Evolutionary conservation across 2,329 filamentous ascomycete genomes (phyloP), one percentile per base, ranked within the genome.

Genomic region (Claviceps lovelessii): DNA sequence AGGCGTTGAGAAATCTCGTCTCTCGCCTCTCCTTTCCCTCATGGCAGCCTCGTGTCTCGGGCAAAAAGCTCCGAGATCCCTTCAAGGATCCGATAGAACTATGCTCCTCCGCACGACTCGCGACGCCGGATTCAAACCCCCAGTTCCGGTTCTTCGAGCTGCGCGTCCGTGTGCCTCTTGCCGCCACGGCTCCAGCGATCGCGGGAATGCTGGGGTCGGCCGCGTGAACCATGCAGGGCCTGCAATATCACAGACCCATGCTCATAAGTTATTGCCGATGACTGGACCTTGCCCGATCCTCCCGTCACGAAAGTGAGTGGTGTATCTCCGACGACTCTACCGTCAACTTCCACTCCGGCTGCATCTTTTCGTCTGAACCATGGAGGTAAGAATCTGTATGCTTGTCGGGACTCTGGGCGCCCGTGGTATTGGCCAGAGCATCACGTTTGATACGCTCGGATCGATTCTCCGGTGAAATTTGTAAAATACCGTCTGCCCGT

Each of bases 391-490:
- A 72, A 70, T 42, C 58, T 73, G 23, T 75, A 79, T 59, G 75
- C 76, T 53, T 79, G 76, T 56, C 73, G 73, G 52, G 73, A 78
- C 58, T 79, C 76, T 59, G 70, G 74, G 51, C 69, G 71, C 57
- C 69, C 75, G 19, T 79, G 79, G 59, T 76, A 75, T 42, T 72
- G 76, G 13, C 76, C 76, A 3, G 76, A 79, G 61, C 76, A 79
- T 60, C 72, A 79, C 11, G 75, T 77, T 54, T 67, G 75, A 31
- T 75, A 77, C 60, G 74, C 76, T 42, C 73, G 75, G 58, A 74
- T 73, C 3, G 75, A 35, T 77, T 77, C 60, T 62, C 68, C 19
- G 77, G 75, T 58, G 67, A 74, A 44, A 68, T 79, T 54, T 78
- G 76, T 58, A 71, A 74, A 54, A 79, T 79, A 60, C 73, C 73